Evolutionary conservation across 495 filamentous ascomycete species (phyloP).

Genomic region (Annulohypoxylon bovei): DNA sequence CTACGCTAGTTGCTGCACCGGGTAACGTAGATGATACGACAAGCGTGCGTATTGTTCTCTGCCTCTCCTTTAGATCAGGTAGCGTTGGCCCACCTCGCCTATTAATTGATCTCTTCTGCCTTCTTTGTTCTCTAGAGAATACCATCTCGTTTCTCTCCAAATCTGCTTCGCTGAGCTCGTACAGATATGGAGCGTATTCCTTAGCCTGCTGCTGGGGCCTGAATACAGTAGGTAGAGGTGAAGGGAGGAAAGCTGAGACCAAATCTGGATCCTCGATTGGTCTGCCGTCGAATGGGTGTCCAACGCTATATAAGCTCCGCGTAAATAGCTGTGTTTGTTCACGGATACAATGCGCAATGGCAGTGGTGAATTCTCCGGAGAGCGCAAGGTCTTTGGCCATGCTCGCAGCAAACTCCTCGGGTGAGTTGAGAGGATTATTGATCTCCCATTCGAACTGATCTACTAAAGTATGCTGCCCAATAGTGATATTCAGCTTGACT

Average conservation of each 20-base stretch:
- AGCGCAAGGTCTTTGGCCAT: conserved; percentile 93
- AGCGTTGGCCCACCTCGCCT: conserved; percentile 92
- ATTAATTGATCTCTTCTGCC: conserved; percentile 95
- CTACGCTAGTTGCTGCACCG: conserved; percentile 79
- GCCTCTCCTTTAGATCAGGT: conserved; percentile 94
- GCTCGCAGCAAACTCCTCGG: conserved; percentile 89
- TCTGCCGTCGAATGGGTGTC: conserved; percentile 93
- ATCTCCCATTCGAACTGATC: conserved; percentile 99
- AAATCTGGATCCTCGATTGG: conserved; percentile 93
- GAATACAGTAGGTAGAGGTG: conserved; percentile 83
- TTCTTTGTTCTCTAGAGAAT: conserved; percentile 88
- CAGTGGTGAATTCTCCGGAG: conserved; percentile 94
- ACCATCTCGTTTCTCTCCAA: conserved; percentile 91
- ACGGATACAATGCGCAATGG: conserved; percentile 95
- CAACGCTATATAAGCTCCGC: conserved; percentile 89
- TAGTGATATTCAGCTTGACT: conserved; percentile 96
- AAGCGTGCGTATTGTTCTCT: conserved; percentile 87
- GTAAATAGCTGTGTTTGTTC: conserved; percentile 96
- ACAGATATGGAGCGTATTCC: conserved; percentile 91
- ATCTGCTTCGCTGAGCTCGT: conserved; percentile 91
- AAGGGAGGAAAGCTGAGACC: conserved; percentile 82
- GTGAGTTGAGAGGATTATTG: conserved; percentile 90
- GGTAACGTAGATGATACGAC: conserved; percentile 92
- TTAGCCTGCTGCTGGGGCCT: conserved; percentile 89
- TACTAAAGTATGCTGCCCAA: conserved; percentile 91